phyloP scores from a whole-genome alignment of 495 filamentous ascomycete species.

The Aspergillus mulundensis region DNA sequence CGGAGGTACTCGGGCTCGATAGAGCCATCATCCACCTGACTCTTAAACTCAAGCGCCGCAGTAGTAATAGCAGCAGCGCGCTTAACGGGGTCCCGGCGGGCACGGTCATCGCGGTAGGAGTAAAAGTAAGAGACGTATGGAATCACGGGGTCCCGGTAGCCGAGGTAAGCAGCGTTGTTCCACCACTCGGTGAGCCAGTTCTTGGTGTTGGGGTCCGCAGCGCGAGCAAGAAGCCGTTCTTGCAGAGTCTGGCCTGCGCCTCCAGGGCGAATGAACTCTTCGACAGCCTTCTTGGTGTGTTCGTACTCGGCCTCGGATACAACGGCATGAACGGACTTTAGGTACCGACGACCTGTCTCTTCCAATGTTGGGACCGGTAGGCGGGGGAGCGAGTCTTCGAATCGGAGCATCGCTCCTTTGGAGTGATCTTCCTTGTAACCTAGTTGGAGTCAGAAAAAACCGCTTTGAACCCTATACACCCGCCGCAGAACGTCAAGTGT shows the following conservation, averaged over 20 bases:
- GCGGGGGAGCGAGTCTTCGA: constrained; percentile 88
- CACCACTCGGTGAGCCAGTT: constrained; percentile 99
- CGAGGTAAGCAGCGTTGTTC: constrained; percentile 89
- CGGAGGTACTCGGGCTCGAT: constrained; percentile 99
- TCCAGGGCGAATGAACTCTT: constrained; percentile 76
- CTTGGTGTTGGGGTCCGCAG: constrained; percentile 76
- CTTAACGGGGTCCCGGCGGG: constrained; percentile 82
- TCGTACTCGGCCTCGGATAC: constrained; percentile 69
- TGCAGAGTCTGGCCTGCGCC: constrained; percentile 82
- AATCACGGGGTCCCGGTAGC: constrained; percentile 91
- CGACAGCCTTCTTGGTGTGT: constrained; percentile 73
- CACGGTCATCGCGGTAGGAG: constrained; percentile 90
- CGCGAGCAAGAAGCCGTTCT: constrained; percentile 75
- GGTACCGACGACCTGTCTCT: constrained; percentile 86
- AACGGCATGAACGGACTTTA: constrained; percentile 86
- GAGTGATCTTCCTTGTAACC: constrained; percentile 89
- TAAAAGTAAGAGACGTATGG: constrained; percentile 99
- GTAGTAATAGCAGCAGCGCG: constrained; percentile 87
- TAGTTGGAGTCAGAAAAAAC: constrained; percentile 26
- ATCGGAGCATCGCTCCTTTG: constrained; percentile 91
- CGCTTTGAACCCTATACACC: background rate
- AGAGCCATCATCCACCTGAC: constrained; percentile 74
- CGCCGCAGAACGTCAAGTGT: too few species aligned
- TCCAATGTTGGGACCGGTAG: constrained; percentile 91
- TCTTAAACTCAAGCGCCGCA: constrained; percentile 87